Evolutionary conservation across 176 grass and related monocot species (phyloP).

Genomic region (Canna indica): DNA sequence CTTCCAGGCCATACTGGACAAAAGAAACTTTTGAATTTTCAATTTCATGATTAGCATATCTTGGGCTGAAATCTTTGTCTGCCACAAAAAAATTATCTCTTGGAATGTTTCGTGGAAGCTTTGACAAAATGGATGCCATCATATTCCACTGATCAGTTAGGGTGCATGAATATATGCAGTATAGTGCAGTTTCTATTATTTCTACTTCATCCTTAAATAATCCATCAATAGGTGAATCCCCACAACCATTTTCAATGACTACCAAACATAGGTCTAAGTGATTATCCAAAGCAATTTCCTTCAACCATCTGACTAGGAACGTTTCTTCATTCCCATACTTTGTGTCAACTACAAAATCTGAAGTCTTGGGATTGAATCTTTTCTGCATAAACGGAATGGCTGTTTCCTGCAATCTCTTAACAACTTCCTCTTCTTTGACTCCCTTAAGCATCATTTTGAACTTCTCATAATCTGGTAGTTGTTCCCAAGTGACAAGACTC

Average conservation of each 20-base stretch:
- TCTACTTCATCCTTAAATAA: constrained; percentile 67
- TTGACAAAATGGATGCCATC: constrained; percentile 78
- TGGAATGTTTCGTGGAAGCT: constrained; percentile 48
- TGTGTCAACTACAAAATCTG: constrained; percentile 24
- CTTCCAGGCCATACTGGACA: constrained; percentile 36
- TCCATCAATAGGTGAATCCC: constrained; percentile 58
- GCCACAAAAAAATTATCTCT: constrained; percentile 42
- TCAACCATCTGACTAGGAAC: constrained; percentile 75
- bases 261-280: constrained; percentile 54
- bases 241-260: constrained; percentile 76
- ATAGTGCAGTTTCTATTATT: constrained; percentile 61
- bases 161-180: constrained; percentile 71
- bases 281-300: constrained; percentile 67
- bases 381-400: constrained; percentile 85
- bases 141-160: constrained; percentile 85
- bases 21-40: constrained; percentile 32
- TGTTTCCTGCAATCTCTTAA: constrained; percentile 58
- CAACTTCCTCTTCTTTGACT: constrained; percentile 58
- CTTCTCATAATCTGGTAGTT: constrained; percentile 65
- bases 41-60: constrained; percentile 37
- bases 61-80: constrained; percentile 32
- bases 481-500: constrained; percentile 67
- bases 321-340: constrained; percentile 33
- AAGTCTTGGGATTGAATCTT: constrained; percentile 15
- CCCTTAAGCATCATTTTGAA: constrained; percentile 86